These are phyloP conservation scores for Pulveroboletus sp. DNA, from an alignment of 768 basidiomycete species.

Conservation along the genomic window DNA sequence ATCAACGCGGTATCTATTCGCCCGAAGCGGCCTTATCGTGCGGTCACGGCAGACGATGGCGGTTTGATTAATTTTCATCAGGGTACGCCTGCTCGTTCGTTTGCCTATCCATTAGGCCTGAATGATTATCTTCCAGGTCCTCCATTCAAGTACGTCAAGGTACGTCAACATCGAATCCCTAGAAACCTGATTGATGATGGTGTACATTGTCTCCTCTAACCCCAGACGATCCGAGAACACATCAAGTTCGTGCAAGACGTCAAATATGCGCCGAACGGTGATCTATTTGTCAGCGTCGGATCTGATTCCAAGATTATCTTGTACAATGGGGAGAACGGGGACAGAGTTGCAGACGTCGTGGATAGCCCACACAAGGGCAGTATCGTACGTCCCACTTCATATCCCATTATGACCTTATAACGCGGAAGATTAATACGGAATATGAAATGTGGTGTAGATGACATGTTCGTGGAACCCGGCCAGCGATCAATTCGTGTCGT, in stretches of 20 bases:
- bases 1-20: constrained; percentile 89
- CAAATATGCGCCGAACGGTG: constrained; percentile 74
- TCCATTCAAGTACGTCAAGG: constrained; percentile 90
- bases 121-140: constrained; percentile 41
- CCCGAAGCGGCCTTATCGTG: constrained; percentile 84
- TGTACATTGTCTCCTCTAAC: background rate
- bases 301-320: constrained; percentile 84
- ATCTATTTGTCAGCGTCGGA: constrained; percentile 82
- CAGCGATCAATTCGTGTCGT: constrained; percentile 69
- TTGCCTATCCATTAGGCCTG: background rate
- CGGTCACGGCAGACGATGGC: constrained; percentile 86
- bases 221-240: constrained; percentile 81
- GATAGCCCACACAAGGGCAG: constrained; percentile 70
- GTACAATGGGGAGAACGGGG: constrained; percentile 88
- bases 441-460: constrained; percentile 38
- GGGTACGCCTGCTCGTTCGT: constrained; percentile 37
- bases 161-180: constrained; percentile 14
- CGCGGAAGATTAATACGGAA: background rate
- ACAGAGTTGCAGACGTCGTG: constrained; percentile 63
- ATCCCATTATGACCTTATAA: background rate
- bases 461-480: constrained; percentile 79
- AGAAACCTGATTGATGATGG: background rate
- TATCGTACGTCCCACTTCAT: constrained; percentile 47
- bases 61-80: constrained; percentile 76
- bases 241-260: constrained; percentile 92